Evolutionary conservation across 768 basidiomycete species (phyloP).

Genomic region (Lactarius quietus): DNA sequence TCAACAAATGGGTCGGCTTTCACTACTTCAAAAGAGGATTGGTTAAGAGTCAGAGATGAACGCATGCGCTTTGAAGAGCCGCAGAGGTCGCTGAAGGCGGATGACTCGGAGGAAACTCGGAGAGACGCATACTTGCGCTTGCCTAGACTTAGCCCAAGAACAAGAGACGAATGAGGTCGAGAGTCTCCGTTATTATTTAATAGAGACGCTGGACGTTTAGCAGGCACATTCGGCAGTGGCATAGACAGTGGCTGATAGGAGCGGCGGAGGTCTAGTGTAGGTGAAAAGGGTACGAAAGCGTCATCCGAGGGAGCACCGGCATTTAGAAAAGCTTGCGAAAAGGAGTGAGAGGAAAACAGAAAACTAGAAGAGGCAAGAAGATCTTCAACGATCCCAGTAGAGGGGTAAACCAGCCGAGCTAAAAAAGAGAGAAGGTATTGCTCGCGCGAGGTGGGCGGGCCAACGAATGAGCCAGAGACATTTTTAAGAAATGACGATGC

Average conservation of each 20-base stretch:
- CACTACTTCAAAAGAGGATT: slow-evolving; percentile 31
- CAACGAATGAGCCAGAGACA: slow-evolving; percentile 5
- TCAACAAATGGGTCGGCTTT: slow-evolving; percentile 30
- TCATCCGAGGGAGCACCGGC: slow-evolving; percentile 3
- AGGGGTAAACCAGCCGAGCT: slow-evolving; percentile 19
- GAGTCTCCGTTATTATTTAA: slow-evolving; percentile 9
- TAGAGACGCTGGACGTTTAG: slow-evolving; percentile 11
- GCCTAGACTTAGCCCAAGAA: slow-evolving; percentile 2
- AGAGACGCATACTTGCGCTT: slow-evolving; percentile 16
- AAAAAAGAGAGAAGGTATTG: slow-evolving; percentile 22
- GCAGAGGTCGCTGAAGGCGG: slow-evolving; percentile 40
- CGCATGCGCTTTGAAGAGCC: slow-evolving; percentile 43
- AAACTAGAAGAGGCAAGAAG: slow-evolving; percentile 7
- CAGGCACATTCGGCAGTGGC: slow-evolving; percentile 3
- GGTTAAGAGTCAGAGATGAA: slow-evolving; percentile 42
- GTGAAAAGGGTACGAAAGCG: neutral
- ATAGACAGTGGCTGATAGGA: neutral
- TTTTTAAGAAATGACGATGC: slow-evolving; percentile 18
- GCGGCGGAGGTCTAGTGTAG: neutral
- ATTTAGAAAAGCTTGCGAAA: neutral
- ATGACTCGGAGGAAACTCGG: slow-evolving; percentile 9
- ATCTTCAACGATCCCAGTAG: neutral
- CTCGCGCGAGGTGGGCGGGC: slow-evolving; percentile 18
- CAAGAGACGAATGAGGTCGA: neutral
- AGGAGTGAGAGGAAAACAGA: neutral